Evolutionary conservation across 176 grass and related monocot species (phyloP).

Genomic region (Microstegium vimineum): DNA sequence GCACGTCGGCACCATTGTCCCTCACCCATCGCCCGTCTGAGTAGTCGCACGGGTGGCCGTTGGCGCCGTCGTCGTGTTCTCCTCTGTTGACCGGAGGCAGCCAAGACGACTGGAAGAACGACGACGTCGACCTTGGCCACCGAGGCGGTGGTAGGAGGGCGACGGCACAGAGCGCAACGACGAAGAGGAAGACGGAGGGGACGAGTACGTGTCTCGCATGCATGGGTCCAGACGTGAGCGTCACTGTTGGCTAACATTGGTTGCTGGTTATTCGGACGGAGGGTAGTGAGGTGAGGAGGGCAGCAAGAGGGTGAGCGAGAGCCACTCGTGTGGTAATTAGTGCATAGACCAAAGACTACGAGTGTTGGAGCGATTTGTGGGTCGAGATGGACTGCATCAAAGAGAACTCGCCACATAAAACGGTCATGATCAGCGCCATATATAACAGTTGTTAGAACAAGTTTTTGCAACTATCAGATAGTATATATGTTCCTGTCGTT

Average conservation of each 20-base stretch:
- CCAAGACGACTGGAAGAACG: not conserved
- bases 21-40: slow-evolving; percentile 53
- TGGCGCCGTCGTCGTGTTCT: not conserved
- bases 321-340: not conserved
- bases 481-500: too few species aligned
- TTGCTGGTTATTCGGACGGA: not conserved
- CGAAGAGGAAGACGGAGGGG: slow-evolving; percentile 9
- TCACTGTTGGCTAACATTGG: not conserved
- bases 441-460: too few species aligned
- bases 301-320: not conserved
- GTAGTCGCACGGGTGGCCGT: slow-evolving; percentile 21
- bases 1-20: not conserved
- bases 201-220: slow-evolving; percentile 12
- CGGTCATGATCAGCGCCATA: too few species aligned
- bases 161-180: slow-evolving; percentile 14
- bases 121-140: not conserved
- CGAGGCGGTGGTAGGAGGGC: not conserved
- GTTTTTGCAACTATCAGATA: too few species aligned
- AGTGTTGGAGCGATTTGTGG: not conserved
- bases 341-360: not conserved
- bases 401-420: not conserved
- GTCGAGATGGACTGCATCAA: not conserved
- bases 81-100: not conserved
- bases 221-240: slow-evolving; percentile 6
- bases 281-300: not conserved